Conservation (phyloP, 495 filamentous ascomycete species). For the Filosporella fistucella region DNA sequence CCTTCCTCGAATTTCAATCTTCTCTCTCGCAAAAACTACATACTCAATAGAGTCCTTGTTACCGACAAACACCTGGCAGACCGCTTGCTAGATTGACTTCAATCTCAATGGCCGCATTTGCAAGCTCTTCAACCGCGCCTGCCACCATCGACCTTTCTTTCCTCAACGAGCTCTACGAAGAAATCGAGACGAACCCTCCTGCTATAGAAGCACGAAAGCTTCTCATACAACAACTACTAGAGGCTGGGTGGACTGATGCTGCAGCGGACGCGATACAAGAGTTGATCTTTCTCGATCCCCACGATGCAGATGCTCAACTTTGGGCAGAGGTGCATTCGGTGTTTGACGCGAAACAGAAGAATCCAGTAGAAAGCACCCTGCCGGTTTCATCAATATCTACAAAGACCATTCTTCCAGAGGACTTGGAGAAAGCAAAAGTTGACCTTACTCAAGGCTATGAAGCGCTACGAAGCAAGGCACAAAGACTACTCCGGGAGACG, state of each 20-base stretch:
- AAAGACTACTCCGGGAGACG: slow-evolving; percentile 8
- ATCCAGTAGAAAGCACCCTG: not conserved
- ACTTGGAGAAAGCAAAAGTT: slow-evolving; percentile 7
- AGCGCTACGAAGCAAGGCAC: slow-evolving; percentile 4
- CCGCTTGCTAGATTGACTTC: not conserved
- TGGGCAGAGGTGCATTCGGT: not conserved
- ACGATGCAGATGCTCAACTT: not conserved
- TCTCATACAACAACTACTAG: slow-evolving; percentile 8
- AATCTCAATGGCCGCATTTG: slow-evolving; percentile 4
- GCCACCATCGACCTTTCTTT: slow-evolving; percentile 9
- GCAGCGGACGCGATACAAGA: slow-evolving; percentile 6
- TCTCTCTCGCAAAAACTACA: too few relatives aligned
- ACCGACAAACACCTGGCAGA: too few relatives aligned
- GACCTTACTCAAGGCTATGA: slow-evolving; percentile 4
- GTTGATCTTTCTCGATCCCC: slow-evolving; percentile 4
- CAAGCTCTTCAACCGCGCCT: not conserved
- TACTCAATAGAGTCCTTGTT: too few relatives aligned
- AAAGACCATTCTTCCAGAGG: not conserved
- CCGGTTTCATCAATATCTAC: not conserved
- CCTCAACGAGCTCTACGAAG: slow-evolving; percentile 13
- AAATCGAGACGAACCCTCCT: slow-evolving; percentile 5
- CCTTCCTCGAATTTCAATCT: too few relatives aligned
- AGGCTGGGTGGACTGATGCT: slow-evolving; percentile 11
- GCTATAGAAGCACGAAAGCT: slow-evolving; percentile 14
- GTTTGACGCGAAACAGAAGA: not conserved